Evolutionary conservation across 2,329 filamentous ascomycete species (phyloP), one percentile per base, ranked within the genome.

Genomic region (Phialemoniopsis sp.): DNA sequence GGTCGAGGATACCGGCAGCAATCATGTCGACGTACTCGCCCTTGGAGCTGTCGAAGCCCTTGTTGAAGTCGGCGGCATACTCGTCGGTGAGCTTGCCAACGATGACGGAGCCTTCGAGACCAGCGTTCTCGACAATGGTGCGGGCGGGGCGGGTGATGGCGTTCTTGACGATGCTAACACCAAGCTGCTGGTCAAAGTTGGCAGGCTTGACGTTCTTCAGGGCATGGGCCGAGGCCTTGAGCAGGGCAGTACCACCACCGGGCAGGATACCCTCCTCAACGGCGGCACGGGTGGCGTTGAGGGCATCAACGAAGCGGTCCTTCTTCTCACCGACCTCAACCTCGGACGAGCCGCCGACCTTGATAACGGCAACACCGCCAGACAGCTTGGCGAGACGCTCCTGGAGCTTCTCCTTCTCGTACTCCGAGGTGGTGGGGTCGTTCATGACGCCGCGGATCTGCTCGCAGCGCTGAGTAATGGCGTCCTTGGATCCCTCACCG

Each of bases 401-500:
- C 76, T 97, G 93, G 51, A 98, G 88, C 83, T 98, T 98, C 86
- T 98, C 93, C 82, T 96, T 97, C 82, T 98, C 93, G 73, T 98
- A 98, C 62, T 98, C 93, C 36, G 90, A 96, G 49, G 93, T 98
- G 55, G 80, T 84, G 51, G 91, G 86, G 73, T 98, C 93, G 47
- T 76, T 78, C 76, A 96, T 95, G 69, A 97, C 89, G 53, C 91
- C 90, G 54, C 93, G 90, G 70, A 98, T 98, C 78, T 98, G 93
- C 74, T 98, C 93, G 72, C 93, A 97, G 64, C 93, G 87, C 78
- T 96, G 89, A 50, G 87, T 71, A 58, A 98, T 94, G 51, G 78
- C 67, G 61, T 98, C 93, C 80, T 97, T 96, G 83, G 74, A 85
- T 49, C 93, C 93, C 59, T 95, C 89, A 41, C 93, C 93, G 68